Percentiles rank a stretch among this genome's conserved stretches.
Conservation (phyloP, 2,329 filamentous ascomycete species). For the Hypoxylon sp. region DNA sequence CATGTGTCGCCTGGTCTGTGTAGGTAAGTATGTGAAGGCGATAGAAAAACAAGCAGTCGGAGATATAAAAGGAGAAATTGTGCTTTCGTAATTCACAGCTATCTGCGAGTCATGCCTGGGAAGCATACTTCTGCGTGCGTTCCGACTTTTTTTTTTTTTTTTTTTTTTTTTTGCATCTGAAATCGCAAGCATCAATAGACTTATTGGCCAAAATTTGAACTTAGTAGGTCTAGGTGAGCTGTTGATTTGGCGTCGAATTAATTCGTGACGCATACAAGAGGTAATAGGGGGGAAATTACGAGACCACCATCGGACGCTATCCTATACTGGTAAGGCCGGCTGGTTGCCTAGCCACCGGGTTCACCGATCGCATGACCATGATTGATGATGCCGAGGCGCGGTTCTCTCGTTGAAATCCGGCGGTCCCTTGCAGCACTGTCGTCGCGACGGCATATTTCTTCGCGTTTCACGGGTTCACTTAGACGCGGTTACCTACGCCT, state of each 20-base stretch:
- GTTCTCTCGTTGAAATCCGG: slow-evolving; percentile 11
- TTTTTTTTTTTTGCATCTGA: not conserved
- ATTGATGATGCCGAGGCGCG: slow-evolving; percentile 11
- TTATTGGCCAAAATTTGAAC: slow-evolving; percentile 13
- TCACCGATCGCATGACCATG: slow-evolving; percentile 20
- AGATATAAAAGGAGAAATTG: not conserved
- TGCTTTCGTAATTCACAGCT: not conserved
- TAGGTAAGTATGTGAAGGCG: not conserved
- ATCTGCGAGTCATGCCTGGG: slow-evolving; percentile 24
- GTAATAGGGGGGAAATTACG: slow-evolving; percentile 9
- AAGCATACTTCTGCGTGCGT: not conserved
- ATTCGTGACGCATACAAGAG: slow-evolving; percentile 17
- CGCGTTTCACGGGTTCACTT: slow-evolving; percentile 9
- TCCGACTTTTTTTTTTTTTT: no score
- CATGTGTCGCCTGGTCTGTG: not conserved
- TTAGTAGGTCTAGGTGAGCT: not conserved
- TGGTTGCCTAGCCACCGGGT: slow-evolving; percentile 3
- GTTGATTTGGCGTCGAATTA: slow-evolving; percentile 4
- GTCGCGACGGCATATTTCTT: slow-evolving; percentile 7
- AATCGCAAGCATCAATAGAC: slow-evolving; percentile 12
- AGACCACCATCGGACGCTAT: slow-evolving; percentile 27
- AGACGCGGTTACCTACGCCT: slow-evolving; percentile 3
- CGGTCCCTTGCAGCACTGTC: slow-evolving; percentile 25
- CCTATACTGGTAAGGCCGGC: slow-evolving; percentile 19
- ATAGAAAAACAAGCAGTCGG: not conserved